Evolutionary conservation across 2,329 filamentous ascomycete genomes (phyloP).

Genomic region (Nemania sp.): DNA sequence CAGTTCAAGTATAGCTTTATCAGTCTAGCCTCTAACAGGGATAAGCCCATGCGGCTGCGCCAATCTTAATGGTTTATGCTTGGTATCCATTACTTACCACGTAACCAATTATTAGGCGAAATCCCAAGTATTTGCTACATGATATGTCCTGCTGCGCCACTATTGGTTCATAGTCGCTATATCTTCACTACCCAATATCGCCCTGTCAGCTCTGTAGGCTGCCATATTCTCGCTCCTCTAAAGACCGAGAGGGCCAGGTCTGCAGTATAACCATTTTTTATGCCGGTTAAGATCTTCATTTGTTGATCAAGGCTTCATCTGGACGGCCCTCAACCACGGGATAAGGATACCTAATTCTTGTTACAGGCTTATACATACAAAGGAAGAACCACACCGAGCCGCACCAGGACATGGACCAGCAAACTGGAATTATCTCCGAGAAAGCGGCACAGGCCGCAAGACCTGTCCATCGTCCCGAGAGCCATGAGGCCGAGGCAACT

Average conservation of each 20-base stretch:
- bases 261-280: neutral
- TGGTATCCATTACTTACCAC: no score
- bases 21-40: neutral
- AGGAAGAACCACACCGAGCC: neutral
- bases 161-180: neutral
- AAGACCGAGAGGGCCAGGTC: slow-evolving; percentile 1
- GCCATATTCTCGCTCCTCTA: slow-evolving; percentile 28
- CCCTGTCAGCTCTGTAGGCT: slow-evolving; percentile 33
- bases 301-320: slow-evolving; percentile 1
- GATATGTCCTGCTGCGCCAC: slow-evolving; percentile 30
- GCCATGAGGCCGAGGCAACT: slow-evolving; percentile 26
- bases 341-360: neutral
- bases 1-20: no score
- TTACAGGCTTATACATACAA: neutral
- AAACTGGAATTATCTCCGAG: slow-evolving; percentile 26
- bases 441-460: slow-evolving; percentile 23
- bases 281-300: neutral
- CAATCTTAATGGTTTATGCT: neutral
- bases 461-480: slow-evolving; percentile 24
- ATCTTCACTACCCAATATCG: neutral
- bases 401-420: slow-evolving; percentile 26
- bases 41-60: slow-evolving; percentile 4
- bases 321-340: no score
- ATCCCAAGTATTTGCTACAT: no score
- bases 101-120: no score